Evolutionary conservation across 257 asterid genomes (phyloP).

Genomic region (Salvia hispanica): DNA sequence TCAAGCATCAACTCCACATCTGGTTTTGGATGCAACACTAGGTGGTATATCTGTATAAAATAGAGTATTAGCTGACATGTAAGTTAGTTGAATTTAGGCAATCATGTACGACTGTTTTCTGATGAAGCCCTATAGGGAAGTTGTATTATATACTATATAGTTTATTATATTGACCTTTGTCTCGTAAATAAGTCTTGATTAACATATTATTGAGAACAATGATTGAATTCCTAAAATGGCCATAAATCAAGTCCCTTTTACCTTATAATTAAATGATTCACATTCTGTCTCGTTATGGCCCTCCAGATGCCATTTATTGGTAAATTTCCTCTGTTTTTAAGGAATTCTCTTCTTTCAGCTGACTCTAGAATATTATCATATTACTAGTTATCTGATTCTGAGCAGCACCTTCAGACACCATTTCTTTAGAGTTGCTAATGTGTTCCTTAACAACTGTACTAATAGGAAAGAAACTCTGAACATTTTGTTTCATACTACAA

Average conservation of each 20-base stretch:
- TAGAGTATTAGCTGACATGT: slow-evolving; percentile 21
- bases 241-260: slow-evolving; percentile 2
- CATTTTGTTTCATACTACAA: slow-evolving; percentile 1
- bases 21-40: slow-evolving; percentile 90
- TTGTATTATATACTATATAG: no score
- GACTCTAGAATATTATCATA: no score
- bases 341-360: neutral
- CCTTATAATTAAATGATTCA: neutral
- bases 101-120: slow-evolving; percentile 15
- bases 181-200: neutral
- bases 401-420: no score
- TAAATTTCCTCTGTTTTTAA: neutral
- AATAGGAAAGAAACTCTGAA: neutral
- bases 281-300: neutral
- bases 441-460: slow-evolving; percentile 1
- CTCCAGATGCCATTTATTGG: neutral
- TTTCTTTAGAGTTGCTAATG: no score
- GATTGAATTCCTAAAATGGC: slow-evolving; percentile 8
- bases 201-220: slow-evolving; percentile 15
- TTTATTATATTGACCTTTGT: slow-evolving; percentile 12
- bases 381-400: no score
- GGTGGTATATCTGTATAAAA: slow-evolving; percentile 52
- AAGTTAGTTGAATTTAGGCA: slow-evolving; percentile 17
- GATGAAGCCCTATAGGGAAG: no score
- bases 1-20: slow-evolving; percentile 74